A percentile compares a stretch with the other conserved stretches of the same genome.
phyloP scores from a whole-genome alignment of 2,329 filamentous ascomycete species.

The Aspergillus niger region DNA sequence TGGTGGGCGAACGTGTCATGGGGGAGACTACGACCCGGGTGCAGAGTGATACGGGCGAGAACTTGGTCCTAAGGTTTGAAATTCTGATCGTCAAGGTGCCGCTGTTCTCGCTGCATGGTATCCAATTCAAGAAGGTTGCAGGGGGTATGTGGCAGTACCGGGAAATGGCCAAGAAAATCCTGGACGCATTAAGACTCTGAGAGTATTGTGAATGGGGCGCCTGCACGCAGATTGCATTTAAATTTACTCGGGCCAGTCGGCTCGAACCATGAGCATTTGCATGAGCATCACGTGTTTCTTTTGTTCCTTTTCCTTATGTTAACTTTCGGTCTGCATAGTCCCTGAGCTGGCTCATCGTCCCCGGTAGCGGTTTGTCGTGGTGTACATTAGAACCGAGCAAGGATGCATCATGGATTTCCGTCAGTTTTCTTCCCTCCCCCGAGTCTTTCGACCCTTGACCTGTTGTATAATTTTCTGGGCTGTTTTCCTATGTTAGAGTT shows the following conservation, averaged over 20 bases:
- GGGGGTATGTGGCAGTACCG: constrained; percentile 99
- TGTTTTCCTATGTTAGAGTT: constrained; percentile 5
- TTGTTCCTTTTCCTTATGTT: constrained; percentile 20
- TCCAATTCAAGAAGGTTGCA: constrained; percentile 96
- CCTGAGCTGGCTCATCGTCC: constrained; percentile 24
- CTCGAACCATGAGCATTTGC: constrained; percentile 31
- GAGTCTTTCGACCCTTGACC: constrained; percentile 11
- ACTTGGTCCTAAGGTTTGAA: constrained; percentile 85
- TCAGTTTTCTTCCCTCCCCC: constrained; percentile 1
- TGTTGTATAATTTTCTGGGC: constrained; percentile 20
- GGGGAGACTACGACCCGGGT: constrained; percentile 92
- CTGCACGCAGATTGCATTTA: constrained; percentile 18
- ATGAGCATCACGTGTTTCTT: constrained; percentile 29
- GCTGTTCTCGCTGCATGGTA: constrained; percentile 85
- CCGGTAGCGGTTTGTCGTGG: constrained; percentile 26
- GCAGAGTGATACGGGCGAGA: constrained; percentile 82
- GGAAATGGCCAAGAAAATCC: constrained; percentile 94
- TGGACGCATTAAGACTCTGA: constrained; percentile 80
- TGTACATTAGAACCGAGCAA: constrained; percentile 33
- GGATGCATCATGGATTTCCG: constrained; percentile 18
- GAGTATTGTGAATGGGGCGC: constrained; percentile 8
- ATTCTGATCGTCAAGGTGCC: constrained; percentile 98
- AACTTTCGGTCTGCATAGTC: constrained; percentile 23
- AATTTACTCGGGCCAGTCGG: constrained; percentile 14
- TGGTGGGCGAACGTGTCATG: constrained; percentile 61